phyloP scores from a whole-genome alignment of 139 green algal species.

The Tetradesmus obliquus region DNA sequence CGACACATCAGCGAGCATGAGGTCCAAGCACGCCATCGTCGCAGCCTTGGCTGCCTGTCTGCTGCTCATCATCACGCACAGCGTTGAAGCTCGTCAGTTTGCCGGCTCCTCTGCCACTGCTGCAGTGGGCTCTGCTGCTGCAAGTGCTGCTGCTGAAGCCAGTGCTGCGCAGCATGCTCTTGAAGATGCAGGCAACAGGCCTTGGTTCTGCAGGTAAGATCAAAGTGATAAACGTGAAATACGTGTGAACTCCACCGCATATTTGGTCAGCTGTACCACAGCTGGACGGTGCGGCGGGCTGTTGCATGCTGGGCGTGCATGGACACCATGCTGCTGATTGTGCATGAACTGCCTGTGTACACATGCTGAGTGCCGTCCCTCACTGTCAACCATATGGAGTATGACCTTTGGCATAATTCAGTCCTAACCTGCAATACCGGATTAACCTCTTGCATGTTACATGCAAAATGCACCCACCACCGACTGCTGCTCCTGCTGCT shows the following conservation, averaged over 20 bases:
- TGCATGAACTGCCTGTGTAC: too few species aligned
- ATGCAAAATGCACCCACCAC: background rate
- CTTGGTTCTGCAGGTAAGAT: conserved; percentile 34
- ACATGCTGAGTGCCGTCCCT: too few species aligned
- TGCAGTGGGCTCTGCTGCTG: background rate
- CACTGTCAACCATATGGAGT: too few species aligned
- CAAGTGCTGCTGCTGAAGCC: background rate
- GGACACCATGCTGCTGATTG: too few species aligned
- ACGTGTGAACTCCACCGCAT: background rate
- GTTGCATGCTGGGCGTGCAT: too few species aligned
- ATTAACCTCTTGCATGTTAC: too few species aligned
- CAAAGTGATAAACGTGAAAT: background rate
- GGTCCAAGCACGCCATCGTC: background rate
- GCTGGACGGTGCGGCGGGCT: too few species aligned
- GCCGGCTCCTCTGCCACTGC: background rate
- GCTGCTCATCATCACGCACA: background rate
- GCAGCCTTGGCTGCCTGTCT: background rate
- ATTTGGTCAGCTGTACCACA: too few species aligned
- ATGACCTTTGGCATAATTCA: too few species aligned
- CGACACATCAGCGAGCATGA: background rate
- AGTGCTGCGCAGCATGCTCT: background rate
- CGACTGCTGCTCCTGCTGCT: background rate
- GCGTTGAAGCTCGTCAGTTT: background rate
- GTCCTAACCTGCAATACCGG: too few species aligned
- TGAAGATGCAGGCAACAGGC: background rate